Conservation (phyloP, 345 rosid genomes). For the Erodium maritimum region DNA sequence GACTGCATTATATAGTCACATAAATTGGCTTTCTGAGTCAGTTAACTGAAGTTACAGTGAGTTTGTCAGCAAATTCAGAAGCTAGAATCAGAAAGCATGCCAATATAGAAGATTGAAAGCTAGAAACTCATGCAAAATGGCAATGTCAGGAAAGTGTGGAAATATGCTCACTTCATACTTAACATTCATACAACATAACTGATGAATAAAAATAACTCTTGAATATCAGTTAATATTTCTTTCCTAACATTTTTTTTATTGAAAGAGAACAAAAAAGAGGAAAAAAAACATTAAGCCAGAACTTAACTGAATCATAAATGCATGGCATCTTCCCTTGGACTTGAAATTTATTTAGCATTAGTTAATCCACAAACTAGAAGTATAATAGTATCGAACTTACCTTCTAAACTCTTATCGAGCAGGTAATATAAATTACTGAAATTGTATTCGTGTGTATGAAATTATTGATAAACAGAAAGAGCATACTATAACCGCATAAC, state of each 20-base stretch:
- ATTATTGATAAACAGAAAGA: not conserved
- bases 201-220: not conserved
- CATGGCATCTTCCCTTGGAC: not conserved
- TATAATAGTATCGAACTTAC: not conserved
- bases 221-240: not conserved
- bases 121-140: not conserved
- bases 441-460: not conserved
- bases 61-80: not conserved
- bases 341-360: not conserved
- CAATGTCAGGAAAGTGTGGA: not conserved
- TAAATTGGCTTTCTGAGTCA: not conserved
- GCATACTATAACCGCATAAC: not conserved
- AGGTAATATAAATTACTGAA: not conserved
- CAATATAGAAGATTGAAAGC: not conserved
- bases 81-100: not conserved
- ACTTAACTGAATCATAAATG: not conserved
- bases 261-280: not conserved
- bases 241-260: too few species aligned
- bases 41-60: not conserved
- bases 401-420: not conserved
- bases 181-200: not conserved
- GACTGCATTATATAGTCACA: slow-evolving; percentile 44
- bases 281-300: not conserved
- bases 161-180: not conserved
- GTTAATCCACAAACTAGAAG: not conserved